Evolutionary conservation across 2,329 filamentous ascomycete genomes (phyloP), one percentile per base, ranked within the genome.

Genomic region (Penicillium aurantiogriseum): DNA sequence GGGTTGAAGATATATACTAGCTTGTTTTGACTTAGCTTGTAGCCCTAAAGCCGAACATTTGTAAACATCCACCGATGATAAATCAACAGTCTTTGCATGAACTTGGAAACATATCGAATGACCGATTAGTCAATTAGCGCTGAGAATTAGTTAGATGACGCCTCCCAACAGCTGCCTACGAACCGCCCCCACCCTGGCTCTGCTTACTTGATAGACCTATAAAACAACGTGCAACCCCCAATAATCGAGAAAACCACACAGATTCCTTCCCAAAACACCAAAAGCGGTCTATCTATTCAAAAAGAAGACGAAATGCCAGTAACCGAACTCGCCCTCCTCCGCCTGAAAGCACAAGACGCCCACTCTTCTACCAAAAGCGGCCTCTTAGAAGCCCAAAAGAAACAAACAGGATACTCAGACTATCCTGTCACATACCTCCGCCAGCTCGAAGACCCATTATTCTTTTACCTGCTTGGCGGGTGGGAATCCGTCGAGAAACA

Each of bases 271-370:
- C 19, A 23, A 21, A 19, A 11, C 17, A 6, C 19, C 29, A 17
- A 21, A n/a, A 6, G 8, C 8, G 17, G 3, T 1, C 15, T 3
- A n/a, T n/a, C 9, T 25, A n/a, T 25, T n/a, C 19, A 39, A 29
- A 39, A 2, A 10, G 13, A 21, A n/a, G 6, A 29, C 4, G 25
- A 27, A 48, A 61, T 63, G 60, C 48, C 60, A 2, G 31, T 63
- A 51, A 80, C 78, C n/a, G 78, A 81, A 63, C 61, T 81, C 39
- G 79, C 78, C 3, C 73, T 77, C 36, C 70, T 80, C 6, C 74
- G 68, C 21, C 65, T 80, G 31, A 68, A 67, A 15, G 25, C 63
- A 43, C 40, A 63, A 4, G 59, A 68, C 10, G 39, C 67, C 19
- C 48, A 58, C 5, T 51, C 77, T 5, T 64, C 66, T 40, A 55